Evolutionary conservation across 179 eudicot genomes (phyloP), one percentile per base, ranked within the genome.

Genomic region (Spergularia azorica): DNA sequence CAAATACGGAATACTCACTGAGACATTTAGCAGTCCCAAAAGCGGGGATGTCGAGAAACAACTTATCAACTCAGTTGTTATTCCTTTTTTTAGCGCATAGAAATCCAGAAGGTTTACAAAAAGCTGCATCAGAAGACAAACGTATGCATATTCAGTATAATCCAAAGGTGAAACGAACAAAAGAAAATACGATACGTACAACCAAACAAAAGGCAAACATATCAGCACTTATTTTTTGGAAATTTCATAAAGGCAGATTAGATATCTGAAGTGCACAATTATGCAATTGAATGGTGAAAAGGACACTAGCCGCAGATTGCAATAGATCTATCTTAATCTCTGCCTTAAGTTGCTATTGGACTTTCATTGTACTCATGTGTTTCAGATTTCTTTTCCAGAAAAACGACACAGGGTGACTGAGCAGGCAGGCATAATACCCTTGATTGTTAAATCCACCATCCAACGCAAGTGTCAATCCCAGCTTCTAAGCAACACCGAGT

Each of bases 1-100:
- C 17, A 39, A 75, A 50, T 2, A 63, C 14, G 58, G 77, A 67
- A 32, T 74, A 88, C 97, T 89, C 84, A 93, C 97, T 85, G 96
- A 94, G 77, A 91, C 89, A 85, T 89, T 83, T 51, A 91, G 86
- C 84, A 93, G 84, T 77, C 91, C 96, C 80, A 80, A 48, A 70
- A 79, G 78, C 7, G 92, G 92, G 77, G 81, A 79, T 39, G 84
- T 38, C 39, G 85, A 63, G 67, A 88, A 83, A 36, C 85, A 56
- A 15, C 54, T 64, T 73, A 56, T 84, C 75, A 87, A 60, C 79
- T 41, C 84, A 66, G 26, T 83, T 67, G 72, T 80, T 76, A 59
- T 83, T 63, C 67, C 51, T 9, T 9, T 63, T 39, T 84, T 60
- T 50, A 70, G 21, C 38, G 70, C 39, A 75, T 89, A 87, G 64